A percentile compares a stretch with the other conserved stretches of the same genome.
Conservation (phyloP, 1,284 basidiomycete genomes). For the Coniophora puteana region DNA sequence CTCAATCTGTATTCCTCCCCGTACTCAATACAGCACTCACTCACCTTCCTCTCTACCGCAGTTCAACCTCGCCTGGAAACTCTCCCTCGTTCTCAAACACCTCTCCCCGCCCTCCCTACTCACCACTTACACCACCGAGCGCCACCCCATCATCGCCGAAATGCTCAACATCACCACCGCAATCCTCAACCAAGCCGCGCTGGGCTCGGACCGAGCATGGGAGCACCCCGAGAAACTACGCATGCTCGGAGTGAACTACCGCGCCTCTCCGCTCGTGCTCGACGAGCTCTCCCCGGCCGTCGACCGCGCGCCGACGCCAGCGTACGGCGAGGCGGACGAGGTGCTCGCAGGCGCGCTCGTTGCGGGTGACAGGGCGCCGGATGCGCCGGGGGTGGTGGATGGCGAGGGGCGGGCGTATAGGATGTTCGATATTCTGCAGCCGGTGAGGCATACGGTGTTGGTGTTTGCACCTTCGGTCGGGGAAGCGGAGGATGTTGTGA, state of each 20-base stretch:
- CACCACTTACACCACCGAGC: constrained; percentile 27
- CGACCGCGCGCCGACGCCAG: not conserved
- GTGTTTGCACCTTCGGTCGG: constrained; percentile 5
- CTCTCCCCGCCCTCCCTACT: constrained; percentile 22
- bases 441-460: constrained; percentile 8
- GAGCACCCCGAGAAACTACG: constrained; percentile 4
- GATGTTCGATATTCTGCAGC: constrained; percentile 10
- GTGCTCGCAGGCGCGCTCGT: constrained; percentile 1
- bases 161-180: constrained; percentile 18
- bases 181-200: not conserved
- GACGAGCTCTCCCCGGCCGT: constrained; percentile 14
- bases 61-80: not conserved
- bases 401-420: not conserved
- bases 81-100: constrained; percentile 24
- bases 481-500: not conserved
- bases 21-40: not conserved
- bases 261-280: constrained; percentile 21
- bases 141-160: constrained; percentile 27
- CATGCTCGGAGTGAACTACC: constrained; percentile 27
- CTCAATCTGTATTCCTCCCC: not conserved
- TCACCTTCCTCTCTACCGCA: not conserved
- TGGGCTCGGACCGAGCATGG: not conserved
- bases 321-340: constrained; percentile 2
- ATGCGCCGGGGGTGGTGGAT: constrained; percentile 3
- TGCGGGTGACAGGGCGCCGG: constrained; percentile 8